Evolutionary conservation across 176 grass and related monocot species (phyloP).

Genomic region (Elaeis guineensis): DNA sequence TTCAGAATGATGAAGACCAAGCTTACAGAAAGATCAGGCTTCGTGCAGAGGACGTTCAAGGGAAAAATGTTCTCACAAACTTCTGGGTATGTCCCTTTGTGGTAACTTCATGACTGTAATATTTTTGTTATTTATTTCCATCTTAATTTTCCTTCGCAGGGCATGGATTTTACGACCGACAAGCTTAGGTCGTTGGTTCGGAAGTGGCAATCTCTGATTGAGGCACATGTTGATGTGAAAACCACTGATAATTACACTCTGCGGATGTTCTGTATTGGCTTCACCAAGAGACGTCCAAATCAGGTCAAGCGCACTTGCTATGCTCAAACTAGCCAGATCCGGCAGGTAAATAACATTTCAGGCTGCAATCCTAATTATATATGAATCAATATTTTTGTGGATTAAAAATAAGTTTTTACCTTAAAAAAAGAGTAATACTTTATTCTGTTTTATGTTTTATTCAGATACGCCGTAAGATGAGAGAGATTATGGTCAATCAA

Average conservation of each 20-base stretch:
- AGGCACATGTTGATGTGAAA: slow-evolving; percentile 73
- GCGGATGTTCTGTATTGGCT: slow-evolving; percentile 63
- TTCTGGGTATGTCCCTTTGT: slow-evolving; percentile 42
- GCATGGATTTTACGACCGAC: slow-evolving; percentile 57
- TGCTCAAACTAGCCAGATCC: slow-evolving; percentile 67
- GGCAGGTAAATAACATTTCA: slow-evolving; percentile 37
- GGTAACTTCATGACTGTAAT: neutral
- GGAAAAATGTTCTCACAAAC: slow-evolving; percentile 70
- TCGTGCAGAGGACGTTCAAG: slow-evolving; percentile 65
- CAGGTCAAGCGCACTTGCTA: slow-evolving; percentile 79
- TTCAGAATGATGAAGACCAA: slow-evolving; percentile 72
- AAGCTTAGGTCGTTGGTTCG: slow-evolving; percentile 66
- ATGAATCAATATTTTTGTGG: no score
- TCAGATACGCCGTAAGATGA: slow-evolving; percentile 74
- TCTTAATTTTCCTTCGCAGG: slow-evolving; percentile 13
- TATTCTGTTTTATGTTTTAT: no score
- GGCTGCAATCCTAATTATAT: neutral
- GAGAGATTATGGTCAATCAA: slow-evolving; percentile 70
- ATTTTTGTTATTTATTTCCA: neutral
- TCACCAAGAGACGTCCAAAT: slow-evolving; percentile 63
- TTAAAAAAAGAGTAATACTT: no score
- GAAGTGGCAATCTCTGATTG: slow-evolving; percentile 72
- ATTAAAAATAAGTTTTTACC: no score
- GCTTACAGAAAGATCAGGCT: slow-evolving; percentile 69
- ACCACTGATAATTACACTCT: slow-evolving; percentile 66